Percentiles rank a stretch among this genome's conserved stretches.
Evolutionary conservation across 768 basidiomycete genomes (phyloP).

Genomic region (Serendipita vermifera): DNA sequence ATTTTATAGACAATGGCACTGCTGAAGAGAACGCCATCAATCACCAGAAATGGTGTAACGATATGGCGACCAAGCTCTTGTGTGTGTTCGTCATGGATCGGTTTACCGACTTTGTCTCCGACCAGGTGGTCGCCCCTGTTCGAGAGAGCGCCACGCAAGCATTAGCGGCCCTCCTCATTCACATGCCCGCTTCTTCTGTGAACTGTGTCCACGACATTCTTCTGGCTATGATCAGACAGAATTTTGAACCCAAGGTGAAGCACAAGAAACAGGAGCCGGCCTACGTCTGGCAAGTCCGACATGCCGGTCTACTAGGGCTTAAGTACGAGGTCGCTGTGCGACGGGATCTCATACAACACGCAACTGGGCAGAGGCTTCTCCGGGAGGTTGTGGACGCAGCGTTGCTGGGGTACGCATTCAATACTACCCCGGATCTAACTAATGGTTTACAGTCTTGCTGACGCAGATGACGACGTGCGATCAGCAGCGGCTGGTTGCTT

Average conservation of each 20-base stretch:
- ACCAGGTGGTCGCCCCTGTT: slow-evolving; percentile 94
- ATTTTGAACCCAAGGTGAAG: slow-evolving; percentile 43
- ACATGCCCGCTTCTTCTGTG: slow-evolving; percentile 75
- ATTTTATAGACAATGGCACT: slow-evolving; percentile 35
- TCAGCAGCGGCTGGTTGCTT: slow-evolving; percentile 89
- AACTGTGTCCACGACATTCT: slow-evolving; percentile 70
- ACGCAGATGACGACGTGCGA: slow-evolving; percentile 91
- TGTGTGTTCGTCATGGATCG: slow-evolving; percentile 88
- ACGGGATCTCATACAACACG: slow-evolving; percentile 57
- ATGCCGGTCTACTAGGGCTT: slow-evolving; percentile 93
- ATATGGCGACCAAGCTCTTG: slow-evolving; percentile 70
- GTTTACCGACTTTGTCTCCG: slow-evolving; percentile 96
- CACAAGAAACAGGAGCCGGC: slow-evolving; percentile 18
- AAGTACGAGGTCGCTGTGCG: slow-evolving; percentile 97
- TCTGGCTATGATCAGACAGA: slow-evolving; percentile 87
- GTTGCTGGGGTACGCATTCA: slow-evolving; percentile 62
- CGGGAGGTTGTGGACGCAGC: slow-evolving; percentile 81
- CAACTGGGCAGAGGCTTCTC: slow-evolving; percentile 44
- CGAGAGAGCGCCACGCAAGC: slow-evolving; percentile 94
- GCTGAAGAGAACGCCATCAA: slow-evolving; percentile 45
- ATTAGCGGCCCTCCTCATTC: slow-evolving; percentile 72
- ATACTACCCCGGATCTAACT: not conserved
- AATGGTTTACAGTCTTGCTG: slow-evolving; percentile 48
- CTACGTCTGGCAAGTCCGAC: slow-evolving; percentile 89
- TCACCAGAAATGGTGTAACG: slow-evolving; percentile 84